A percentile compares a stretch with the other conserved stretches of the same genome.
These are phyloP conservation scores for Zygnema cylindricum DNA, from an alignment of 139 green algal species.

Conservation along the genomic window DNA sequence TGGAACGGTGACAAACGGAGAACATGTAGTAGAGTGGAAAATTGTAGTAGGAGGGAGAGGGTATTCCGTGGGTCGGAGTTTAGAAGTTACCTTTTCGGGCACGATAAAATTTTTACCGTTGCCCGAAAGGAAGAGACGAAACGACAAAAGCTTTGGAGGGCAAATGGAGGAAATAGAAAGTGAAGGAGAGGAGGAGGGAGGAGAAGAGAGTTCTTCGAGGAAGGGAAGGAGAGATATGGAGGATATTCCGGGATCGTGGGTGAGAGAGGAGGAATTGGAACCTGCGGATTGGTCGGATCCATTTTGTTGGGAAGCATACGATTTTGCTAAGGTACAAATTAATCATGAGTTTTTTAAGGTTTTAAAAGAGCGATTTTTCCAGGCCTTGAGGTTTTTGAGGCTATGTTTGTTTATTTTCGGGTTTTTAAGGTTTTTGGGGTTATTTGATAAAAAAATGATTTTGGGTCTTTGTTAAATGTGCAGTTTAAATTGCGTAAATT, in stretches of 20 bases:
- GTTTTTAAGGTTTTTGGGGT: too few relatives aligned
- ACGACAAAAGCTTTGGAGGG: neutral
- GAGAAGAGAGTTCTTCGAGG: neutral
- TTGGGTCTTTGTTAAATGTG: too few relatives aligned
- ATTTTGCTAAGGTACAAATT: constrained; percentile 27
- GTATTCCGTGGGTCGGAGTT: neutral
- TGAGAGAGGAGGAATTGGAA: neutral
- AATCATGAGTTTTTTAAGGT: neutral
- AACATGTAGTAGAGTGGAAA: constrained; percentile 32
- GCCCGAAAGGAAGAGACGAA: constrained; percentile 16
- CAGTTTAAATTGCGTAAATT: too few relatives aligned
- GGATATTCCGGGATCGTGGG: neutral
- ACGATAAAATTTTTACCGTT: constrained; percentile 23
- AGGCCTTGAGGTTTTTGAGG: too few relatives aligned
- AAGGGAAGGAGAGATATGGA: neutral
- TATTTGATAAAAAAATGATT: too few relatives aligned
- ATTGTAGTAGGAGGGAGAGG: constrained; percentile 10
- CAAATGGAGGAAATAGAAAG: constrained; percentile 15
- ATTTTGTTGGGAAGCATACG: constrained; percentile 26
- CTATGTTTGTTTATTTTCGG: too few relatives aligned
- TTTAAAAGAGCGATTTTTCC: too few relatives aligned
- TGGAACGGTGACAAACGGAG: constrained; percentile 12
- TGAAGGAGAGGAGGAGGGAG: constrained; percentile 2
- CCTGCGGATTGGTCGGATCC: constrained; percentile 11
- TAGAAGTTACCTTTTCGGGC: constrained; percentile 19